Conservation (phyloP, 1,284 basidiomycete genomes). For the Meira nashicola region DNA sequence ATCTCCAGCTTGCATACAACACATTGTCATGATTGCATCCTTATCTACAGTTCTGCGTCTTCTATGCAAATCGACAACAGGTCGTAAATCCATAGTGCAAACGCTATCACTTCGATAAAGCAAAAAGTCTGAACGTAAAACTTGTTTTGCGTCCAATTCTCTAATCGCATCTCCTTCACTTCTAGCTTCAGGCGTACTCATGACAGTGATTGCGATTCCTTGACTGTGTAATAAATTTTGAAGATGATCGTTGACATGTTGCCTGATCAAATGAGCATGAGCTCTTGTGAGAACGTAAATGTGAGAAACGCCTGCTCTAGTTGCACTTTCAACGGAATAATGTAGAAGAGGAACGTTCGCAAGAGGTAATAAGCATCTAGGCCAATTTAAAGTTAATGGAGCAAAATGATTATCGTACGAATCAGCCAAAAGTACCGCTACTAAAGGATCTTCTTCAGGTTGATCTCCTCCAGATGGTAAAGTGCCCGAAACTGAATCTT, state of each 20-base stretch:
- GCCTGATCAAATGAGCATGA: conserved; percentile 33
- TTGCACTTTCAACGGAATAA: conserved; percentile 92
- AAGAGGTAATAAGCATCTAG: conserved; percentile 74
- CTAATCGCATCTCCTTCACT: conserved; percentile 93
- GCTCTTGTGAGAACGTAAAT: conserved; percentile 80
- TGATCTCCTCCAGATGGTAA: conserved; percentile 18
- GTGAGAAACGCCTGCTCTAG: conserved; percentile 85
- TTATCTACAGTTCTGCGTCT: conserved; percentile 79
- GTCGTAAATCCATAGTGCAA: conserved; percentile 83
- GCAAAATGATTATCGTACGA: conserved; percentile 89
- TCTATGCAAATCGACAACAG: conserved; percentile 82
- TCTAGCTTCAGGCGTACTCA: conserved; percentile 80
- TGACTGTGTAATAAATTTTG: conserved; percentile 59
- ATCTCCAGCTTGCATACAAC: conserved; percentile 26
- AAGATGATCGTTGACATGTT: conserved; percentile 73
- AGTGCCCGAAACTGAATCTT: too few relatives aligned
- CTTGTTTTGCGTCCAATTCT: conserved; percentile 80
- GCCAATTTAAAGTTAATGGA: conserved; percentile 64
- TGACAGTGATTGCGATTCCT: conserved; percentile 62
- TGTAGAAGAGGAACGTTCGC: conserved; percentile 88
- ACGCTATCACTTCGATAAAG: conserved; percentile 91
- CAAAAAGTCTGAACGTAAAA: conserved; percentile 72
- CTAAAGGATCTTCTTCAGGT: conserved; percentile 58
- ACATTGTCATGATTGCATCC: conserved; percentile 82
- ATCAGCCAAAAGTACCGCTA: conserved; percentile 88